Conservation (phyloP, 805 yeast genomes). For the Starmerella roubikii region DNA sequence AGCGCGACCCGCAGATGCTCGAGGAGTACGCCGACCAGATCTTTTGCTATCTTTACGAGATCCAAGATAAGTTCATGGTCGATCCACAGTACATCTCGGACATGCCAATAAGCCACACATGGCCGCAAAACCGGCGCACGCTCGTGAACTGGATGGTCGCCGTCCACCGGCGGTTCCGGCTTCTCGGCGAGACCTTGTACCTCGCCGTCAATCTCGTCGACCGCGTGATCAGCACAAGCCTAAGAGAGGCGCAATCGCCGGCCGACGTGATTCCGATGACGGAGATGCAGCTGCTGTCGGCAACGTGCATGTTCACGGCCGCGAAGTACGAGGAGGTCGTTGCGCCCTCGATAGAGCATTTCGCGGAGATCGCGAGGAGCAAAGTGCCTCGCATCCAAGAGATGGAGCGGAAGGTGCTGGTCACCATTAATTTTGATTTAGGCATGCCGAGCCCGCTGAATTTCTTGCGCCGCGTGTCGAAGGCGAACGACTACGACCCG, state of each 20-base stretch:
- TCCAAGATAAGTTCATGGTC: slow-evolving; percentile 63
- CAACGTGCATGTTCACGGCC: slow-evolving; percentile 74
- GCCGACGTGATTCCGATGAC: slow-evolving; percentile 46
- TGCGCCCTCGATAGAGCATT: slow-evolving; percentile 71
- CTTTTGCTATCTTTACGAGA: slow-evolving; percentile 59
- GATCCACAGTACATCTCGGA: slow-evolving; percentile 40
- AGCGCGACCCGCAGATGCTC: slow-evolving; percentile 55
- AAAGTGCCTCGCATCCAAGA: slow-evolving; percentile 53
- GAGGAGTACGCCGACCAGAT: slow-evolving; percentile 84
- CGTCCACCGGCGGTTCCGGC: slow-evolving; percentile 69
- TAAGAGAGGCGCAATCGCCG: slow-evolving; percentile 28
- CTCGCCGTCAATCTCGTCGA: slow-evolving; percentile 79
- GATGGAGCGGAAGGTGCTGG: slow-evolving; percentile 69
- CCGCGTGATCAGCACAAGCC: slow-evolving; percentile 51
- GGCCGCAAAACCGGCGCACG: slow-evolving; percentile 63
- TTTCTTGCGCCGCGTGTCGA: slow-evolving; percentile 73
- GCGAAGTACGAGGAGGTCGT: slow-evolving; percentile 90
- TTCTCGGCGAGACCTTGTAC: slow-evolving; percentile 74
- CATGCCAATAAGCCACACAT: slow-evolving; percentile 49
- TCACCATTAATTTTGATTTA: slow-evolving; percentile 57
- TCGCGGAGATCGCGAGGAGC: slow-evolving; percentile 74
- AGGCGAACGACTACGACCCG: slow-evolving; percentile 80
- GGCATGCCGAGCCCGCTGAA: slow-evolving; percentile 84
- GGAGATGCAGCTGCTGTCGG: slow-evolving; percentile 71
- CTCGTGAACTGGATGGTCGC: slow-evolving; percentile 90